Evolutionary conservation across 2,329 filamentous ascomycete species (phyloP), one percentile per base, ranked within the genome.

Genomic region (Pseudogymnoascus sp.): DNA sequence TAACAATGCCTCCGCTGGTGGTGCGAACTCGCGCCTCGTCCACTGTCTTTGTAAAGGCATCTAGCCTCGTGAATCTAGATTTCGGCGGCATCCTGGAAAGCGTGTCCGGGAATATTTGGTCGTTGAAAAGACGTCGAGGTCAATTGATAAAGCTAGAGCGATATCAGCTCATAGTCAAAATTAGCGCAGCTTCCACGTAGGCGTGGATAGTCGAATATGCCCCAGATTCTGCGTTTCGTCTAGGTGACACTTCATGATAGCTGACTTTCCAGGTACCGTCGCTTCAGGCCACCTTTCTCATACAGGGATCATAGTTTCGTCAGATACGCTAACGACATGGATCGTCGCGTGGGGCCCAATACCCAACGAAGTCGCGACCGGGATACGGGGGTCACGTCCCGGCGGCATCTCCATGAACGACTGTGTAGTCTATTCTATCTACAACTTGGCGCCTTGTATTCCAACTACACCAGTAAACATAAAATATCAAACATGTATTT

Each of bases 31-130:
- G 86, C 69, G 96, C 95, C 86, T 99, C 95, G 76, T 99, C 95
- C 70, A 99, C 95, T 11, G 95, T 99, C 79, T 99, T 99, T 61
- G 93, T 96, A 76, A 99, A 99, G 82, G 95, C 95, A 78, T 99
- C 95, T 68, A 99, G 90, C 84, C 89, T 88, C 65, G 90, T 96
- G 75, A 99, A 97, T 76, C 95, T 88, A 70, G 91, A 96, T 81
- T 96, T 96, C 73, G 88, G 79, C 68, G 93, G 82, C 95, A 97
- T 97, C 29, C n/a, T 56, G 50, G 29, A 56, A 14, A 33, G 50
- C 29, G 62, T 26, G 21, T n/a, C 14, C 59, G 38, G 19, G 5
- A n/a, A 56, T 56, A 33, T 11, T 31, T 33, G 50, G 16, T 56
- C 50, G 50, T 56, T 56, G 10, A 21, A 33, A 35, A 56, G 29